Evolutionary conservation across 495 filamentous ascomycete species (phyloP).

Genomic region (Talaromyces wortmannii): DNA sequence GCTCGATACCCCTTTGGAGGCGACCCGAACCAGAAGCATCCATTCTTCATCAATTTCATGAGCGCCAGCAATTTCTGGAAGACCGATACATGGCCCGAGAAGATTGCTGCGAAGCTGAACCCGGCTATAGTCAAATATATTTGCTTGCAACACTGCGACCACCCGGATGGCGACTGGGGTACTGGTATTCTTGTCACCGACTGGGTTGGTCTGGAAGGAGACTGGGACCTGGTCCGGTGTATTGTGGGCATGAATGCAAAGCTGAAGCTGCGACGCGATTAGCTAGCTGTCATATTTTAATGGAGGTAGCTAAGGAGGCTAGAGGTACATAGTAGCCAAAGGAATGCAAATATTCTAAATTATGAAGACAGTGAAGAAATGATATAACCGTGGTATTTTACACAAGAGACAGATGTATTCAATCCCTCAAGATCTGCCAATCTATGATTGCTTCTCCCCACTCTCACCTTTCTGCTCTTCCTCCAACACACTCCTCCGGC

Average conservation of each 20-base stretch:
- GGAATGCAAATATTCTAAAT: neutral
- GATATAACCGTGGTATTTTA: constrained; percentile 26
- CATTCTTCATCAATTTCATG: constrained; percentile 87
- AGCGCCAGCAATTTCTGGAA: constrained; percentile 92
- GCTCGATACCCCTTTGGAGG: constrained; percentile 34
- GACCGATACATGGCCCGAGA: constrained; percentile 85
- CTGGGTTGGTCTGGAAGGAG: constrained; percentile 81
- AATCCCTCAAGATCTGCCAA: neutral
- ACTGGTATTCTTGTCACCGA: constrained; percentile 94
- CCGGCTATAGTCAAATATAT: constrained; percentile 78
- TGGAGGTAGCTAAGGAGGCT: too few species aligned
- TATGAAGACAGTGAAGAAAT: constrained; percentile 1
- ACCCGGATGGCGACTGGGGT: constrained; percentile 58
- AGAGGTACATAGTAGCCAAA: neutral
- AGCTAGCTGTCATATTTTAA: neutral
- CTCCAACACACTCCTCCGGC: constrained; percentile 67
- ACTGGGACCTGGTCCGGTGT: constrained; percentile 89
- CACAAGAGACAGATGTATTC: constrained; percentile 15
- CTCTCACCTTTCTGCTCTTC: constrained; percentile 50
- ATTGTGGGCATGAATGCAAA: constrained; percentile 88
- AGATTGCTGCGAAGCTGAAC: constrained; percentile 86
- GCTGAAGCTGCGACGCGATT: constrained; percentile 44
- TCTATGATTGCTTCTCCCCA: constrained; percentile 28
- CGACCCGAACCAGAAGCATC: constrained; percentile 35
- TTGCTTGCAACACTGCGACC: constrained; percentile 57